Evolutionary conservation across 495 filamentous ascomycete species (phyloP).

Genomic region (Amniculicola lignicola): DNA sequence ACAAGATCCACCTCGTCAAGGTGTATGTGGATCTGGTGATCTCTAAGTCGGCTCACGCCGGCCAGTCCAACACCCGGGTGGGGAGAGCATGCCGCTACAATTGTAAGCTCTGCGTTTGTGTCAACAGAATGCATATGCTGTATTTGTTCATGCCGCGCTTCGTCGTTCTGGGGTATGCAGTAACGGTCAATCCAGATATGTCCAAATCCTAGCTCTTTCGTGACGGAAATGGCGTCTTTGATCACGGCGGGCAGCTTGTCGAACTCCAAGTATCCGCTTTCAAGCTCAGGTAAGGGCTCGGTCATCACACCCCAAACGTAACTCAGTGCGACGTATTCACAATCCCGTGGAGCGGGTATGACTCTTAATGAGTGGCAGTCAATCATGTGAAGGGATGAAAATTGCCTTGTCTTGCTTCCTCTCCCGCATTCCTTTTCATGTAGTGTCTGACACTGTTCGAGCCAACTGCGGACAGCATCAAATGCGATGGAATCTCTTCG

Average conservation of each 20-base stretch:
- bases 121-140: not conserved
- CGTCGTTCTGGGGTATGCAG: not conserved
- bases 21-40: not conserved
- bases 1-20: not conserved
- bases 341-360: not conserved
- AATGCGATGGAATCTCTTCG: no score
- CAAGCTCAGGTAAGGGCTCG: not conserved
- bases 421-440: no score
- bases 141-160: not conserved
- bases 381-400: no score
- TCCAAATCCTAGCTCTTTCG: not conserved
- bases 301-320: not conserved
- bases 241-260: no score
- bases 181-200: not conserved
- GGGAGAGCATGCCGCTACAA: not conserved
- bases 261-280: not conserved
- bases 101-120: not conserved
- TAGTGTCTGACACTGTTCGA: no score
- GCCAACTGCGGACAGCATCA: no score
- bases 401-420: no score
- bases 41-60: not conserved
- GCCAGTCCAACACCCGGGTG: not conserved
- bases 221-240: not conserved
- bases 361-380: not conserved
- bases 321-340: not conserved